phyloP scores from a whole-genome alignment of 306 rosid genomes.

The Heteromeles arbutifolia region DNA sequence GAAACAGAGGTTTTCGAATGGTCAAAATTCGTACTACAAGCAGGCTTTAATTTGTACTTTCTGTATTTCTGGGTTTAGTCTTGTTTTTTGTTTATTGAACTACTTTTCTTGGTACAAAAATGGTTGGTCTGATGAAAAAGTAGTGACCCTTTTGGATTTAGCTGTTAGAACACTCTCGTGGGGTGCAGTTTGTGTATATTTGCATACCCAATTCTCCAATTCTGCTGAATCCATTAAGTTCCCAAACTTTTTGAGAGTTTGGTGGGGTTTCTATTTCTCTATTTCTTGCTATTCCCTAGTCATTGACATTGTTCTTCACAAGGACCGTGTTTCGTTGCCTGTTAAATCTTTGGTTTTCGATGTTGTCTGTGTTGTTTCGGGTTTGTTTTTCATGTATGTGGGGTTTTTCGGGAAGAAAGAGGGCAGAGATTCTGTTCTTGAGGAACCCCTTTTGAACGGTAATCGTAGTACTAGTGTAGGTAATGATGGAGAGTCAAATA shows the following conservation, averaged over 20 bases:
- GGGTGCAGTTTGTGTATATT: constrained; percentile 36
- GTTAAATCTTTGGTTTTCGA: constrained; percentile 41
- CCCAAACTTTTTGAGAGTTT: constrained; percentile 39
- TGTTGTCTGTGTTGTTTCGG: constrained; percentile 28
- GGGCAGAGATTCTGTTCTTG: constrained; percentile 33
- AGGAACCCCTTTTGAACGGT: constrained; percentile 66
- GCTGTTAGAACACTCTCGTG: constrained; percentile 37
- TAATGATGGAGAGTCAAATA: constrained; percentile 21
- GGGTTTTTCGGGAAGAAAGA: constrained; percentile 29
- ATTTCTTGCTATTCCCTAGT: constrained; percentile 41
- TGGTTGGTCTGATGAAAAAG: constrained; percentile 30
- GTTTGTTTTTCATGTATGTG: constrained; percentile 38
- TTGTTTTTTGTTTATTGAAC: constrained; percentile 30
- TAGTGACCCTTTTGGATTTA: constrained; percentile 38
- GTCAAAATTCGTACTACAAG: constrained; percentile 16
- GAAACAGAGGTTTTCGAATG: constrained; percentile 11
- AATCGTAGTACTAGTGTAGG: constrained; percentile 5
- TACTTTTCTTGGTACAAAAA: constrained; percentile 40
- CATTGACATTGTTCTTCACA: constrained; percentile 29
- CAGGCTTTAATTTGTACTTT: constrained; percentile 16
- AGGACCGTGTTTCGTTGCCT: constrained; percentile 25
- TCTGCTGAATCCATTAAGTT: constrained; percentile 5
- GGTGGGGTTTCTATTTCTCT: constrained; percentile 43
- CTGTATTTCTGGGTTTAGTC: constrained; percentile 26
- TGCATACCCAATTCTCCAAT: constrained; percentile 21